A percentile compares a stretch with the other conserved stretches of the same genome.
Evolutionary conservation across 176 grass and related monocot species (phyloP).

Genomic region (Phoenix roebelenii): DNA sequence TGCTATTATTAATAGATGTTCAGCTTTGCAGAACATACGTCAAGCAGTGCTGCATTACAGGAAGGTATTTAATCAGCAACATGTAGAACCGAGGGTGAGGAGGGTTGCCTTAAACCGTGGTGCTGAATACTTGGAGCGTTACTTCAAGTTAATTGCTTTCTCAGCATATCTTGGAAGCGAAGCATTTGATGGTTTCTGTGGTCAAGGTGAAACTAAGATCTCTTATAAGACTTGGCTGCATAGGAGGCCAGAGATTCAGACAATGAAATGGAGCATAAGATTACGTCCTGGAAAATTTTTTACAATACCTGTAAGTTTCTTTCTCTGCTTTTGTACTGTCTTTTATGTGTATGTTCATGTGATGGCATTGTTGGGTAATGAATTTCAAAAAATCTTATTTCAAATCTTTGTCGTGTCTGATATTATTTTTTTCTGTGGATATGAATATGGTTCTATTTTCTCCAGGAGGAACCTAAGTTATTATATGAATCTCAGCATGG

Average conservation of each 20-base stretch:
- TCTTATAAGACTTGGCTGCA: slow-evolving; percentile 95
- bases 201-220: slow-evolving; percentile 60
- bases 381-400: too few species aligned
- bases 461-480: slow-evolving; percentile 72
- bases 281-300: slow-evolving; percentile 91
- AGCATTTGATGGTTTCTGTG: slow-evolving; percentile 92
- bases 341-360: background rate
- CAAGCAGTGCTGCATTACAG: slow-evolving; percentile 88
- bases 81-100: slow-evolving; percentile 79
- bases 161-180: slow-evolving; percentile 91
- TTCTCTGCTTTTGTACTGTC: slow-evolving; percentile 15
- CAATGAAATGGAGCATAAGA: slow-evolving; percentile 99
- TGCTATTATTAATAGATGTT: slow-evolving; percentile 85
- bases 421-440: too few species aligned
- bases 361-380: too few species aligned
- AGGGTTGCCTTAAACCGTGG: slow-evolving; percentile 89
- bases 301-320: slow-evolving; percentile 56
- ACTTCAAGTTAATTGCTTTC: slow-evolving; percentile 95
- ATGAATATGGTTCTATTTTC: slow-evolving; percentile 12
- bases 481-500: slow-evolving; percentile 47
- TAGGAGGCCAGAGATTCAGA: slow-evolving; percentile 81
- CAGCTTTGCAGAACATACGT: slow-evolving; percentile 92
- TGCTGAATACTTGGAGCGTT: slow-evolving; percentile 95
- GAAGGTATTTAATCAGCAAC: slow-evolving; percentile 87
- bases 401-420: too few species aligned